Evolutionary conservation across 805 yeast genomes (phyloP).

Genomic region (Ogataea henricii): DNA sequence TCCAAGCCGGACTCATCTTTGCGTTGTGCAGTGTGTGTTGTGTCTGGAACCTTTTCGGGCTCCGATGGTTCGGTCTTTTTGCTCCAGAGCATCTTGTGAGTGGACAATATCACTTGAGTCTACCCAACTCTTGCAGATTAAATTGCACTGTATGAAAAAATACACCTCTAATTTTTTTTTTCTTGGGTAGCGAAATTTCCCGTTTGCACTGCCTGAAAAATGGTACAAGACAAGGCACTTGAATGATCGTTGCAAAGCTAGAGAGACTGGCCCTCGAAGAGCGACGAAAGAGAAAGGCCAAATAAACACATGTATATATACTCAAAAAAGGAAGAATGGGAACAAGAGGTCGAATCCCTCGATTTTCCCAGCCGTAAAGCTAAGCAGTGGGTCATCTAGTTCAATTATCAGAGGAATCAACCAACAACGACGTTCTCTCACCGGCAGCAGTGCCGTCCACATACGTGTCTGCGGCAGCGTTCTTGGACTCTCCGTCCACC

Average conservation of each 20-base stretch:
- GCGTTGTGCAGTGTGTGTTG: not conserved
- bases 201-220: not conserved
- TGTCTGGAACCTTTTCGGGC: not conserved
- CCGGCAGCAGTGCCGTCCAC: constrained; percentile 5
- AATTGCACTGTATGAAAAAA: too few species aligned
- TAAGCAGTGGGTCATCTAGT: not conserved
- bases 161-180: not conserved
- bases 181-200: not conserved
- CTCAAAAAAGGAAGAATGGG: not conserved
- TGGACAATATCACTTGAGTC: too few species aligned
- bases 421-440: constrained; percentile 8
- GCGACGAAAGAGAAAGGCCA: too few species aligned
- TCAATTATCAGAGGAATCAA: not conserved
- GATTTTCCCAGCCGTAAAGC: not conserved
- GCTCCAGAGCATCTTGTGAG: constrained; percentile 9
- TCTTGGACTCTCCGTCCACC: constrained; percentile 18
- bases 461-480: not conserved
- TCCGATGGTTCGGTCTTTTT: not conserved
- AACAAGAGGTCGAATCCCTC: not conserved
- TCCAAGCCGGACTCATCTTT: constrained; percentile 3
- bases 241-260: too few species aligned
- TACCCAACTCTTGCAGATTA: too few species aligned
- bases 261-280: too few species aligned
- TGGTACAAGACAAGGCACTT: not conserved
- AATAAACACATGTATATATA: too few species aligned